Conservation (phyloP, 2,329 filamentous ascomycete species). For the Paraphaeosphaeria minitans region DNA sequence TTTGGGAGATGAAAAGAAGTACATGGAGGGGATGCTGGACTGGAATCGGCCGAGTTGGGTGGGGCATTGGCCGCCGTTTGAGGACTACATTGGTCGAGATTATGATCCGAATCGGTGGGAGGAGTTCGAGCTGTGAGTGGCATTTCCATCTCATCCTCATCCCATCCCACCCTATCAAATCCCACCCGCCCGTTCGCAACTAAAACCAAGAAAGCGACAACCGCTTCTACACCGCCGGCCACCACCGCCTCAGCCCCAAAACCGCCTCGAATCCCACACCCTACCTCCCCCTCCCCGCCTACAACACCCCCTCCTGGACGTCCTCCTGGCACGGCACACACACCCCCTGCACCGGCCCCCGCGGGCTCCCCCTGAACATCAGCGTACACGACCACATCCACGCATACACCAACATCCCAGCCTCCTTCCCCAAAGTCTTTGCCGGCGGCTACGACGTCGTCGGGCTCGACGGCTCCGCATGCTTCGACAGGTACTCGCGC, state of each 20-base stretch:
- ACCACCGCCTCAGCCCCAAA: constrained; percentile 34
- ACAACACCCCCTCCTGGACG: constrained; percentile 68
- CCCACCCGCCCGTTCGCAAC: too few relatives aligned
- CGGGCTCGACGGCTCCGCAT: constrained; percentile 58
- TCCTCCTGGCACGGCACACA: constrained; percentile 62
- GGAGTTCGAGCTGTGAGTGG: constrained; percentile 46
- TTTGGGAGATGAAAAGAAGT: constrained; percentile 38
- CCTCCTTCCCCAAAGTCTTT: constrained; percentile 45
- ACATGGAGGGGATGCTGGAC: constrained; percentile 50
- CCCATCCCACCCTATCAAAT: too few relatives aligned
- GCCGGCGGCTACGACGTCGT: constrained; percentile 47
- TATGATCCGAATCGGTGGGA: constrained; percentile 58
- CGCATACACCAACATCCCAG: constrained; percentile 64
- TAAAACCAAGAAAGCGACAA: constrained; percentile 39
- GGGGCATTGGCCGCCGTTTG: constrained; percentile 53
- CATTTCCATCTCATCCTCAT: constrained; percentile 2
- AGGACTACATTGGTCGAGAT: constrained; percentile 48
- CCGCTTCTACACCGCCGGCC: constrained; percentile 46
- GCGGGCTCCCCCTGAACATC: constrained; percentile 57
- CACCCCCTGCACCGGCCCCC: constrained; percentile 68
- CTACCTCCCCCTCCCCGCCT: constrained; percentile 74
- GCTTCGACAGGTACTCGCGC: constrained; percentile 64
- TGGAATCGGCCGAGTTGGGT: constrained; percentile 48
- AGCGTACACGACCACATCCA: constrained; percentile 66
- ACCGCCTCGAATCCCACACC: constrained; percentile 53